phyloP scores from a whole-genome alignment of 2,329 filamentous ascomycete genomes.

The Xylariaceae sp. region DNA sequence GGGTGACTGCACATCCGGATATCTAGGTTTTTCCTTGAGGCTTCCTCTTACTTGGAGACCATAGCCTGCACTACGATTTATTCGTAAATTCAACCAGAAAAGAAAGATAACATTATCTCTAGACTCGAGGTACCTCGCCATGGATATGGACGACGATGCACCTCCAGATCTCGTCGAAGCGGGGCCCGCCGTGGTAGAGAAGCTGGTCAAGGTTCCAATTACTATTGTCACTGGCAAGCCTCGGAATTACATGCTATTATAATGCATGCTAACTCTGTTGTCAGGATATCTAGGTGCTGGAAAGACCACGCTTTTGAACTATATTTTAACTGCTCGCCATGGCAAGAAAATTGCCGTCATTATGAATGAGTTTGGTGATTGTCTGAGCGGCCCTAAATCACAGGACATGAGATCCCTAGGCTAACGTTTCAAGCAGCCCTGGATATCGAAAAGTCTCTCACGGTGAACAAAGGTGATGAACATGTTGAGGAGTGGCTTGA shows the following conservation, averaged over 20 bases:
- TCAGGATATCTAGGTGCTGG: constrained; percentile 91
- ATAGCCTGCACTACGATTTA: too few species aligned
- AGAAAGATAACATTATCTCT: neutral
- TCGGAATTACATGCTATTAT: neutral
- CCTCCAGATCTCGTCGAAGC: constrained; percentile 64
- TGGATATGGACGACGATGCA: constrained; percentile 70
- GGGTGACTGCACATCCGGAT: too few species aligned
- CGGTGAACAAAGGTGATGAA: constrained; percentile 82
- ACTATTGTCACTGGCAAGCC: constrained; percentile 78
- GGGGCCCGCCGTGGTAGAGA: constrained; percentile 51
- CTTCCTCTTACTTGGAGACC: too few species aligned
- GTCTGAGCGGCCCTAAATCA: constrained; percentile 53
- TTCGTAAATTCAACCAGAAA: neutral
- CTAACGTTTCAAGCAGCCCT: constrained; percentile 61
- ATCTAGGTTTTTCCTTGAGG: too few species aligned
- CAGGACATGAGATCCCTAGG: neutral
- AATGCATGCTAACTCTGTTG: constrained; percentile 12
- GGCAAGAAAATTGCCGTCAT: constrained; percentile 99
- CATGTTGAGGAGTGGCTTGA: constrained; percentile 94
- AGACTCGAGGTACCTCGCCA: constrained; percentile 37
- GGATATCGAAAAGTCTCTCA: constrained; percentile 95
- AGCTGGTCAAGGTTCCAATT: constrained; percentile 74
- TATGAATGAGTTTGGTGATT: constrained; percentile 89
- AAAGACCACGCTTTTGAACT: constrained; percentile 94
- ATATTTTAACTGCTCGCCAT: constrained; percentile 92